A percentile compares a stretch with the other conserved stretches of the same genome.
Evolutionary conservation across 2,329 filamentous ascomycete species (phyloP).

Genomic region (Gnomoniopsis smithogilvyi): DNA sequence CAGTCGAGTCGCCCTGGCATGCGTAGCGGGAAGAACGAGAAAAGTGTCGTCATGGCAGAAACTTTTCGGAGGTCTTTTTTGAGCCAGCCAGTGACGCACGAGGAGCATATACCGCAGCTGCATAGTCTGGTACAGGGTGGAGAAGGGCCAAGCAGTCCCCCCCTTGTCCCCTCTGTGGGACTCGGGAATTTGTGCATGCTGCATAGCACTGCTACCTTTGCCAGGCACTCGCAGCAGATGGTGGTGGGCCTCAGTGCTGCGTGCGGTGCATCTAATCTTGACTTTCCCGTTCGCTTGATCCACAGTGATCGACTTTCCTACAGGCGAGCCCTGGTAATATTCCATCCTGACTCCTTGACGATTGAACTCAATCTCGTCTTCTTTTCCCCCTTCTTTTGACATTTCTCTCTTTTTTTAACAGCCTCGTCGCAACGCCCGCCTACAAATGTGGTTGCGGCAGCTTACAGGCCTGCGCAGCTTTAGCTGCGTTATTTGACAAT

Average conservation of each 20-base stretch:
- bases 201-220: not conserved
- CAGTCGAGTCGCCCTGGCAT: not conserved
- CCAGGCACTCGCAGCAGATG: not conserved
- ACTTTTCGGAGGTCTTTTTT: not conserved
- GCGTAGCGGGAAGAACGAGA: not conserved
- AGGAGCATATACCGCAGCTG: not conserved
- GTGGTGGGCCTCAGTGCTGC: no score
- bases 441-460: not conserved
- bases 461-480: not conserved
- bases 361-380: not conserved
- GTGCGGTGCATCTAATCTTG: not conserved
- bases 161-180: not conserved
- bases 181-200: not conserved
- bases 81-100: constrained; percentile 13
- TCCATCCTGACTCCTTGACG: not conserved
- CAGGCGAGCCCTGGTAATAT: not conserved
- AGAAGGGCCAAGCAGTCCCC: no score
- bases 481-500: not conserved
- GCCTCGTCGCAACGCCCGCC: not conserved
- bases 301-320: not conserved
- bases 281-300: not conserved
- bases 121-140: constrained; percentile 4
- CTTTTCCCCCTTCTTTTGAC: not conserved
- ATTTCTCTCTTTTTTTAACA: not conserved
- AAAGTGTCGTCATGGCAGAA: constrained; percentile 12